Conservation (phyloP, 73 alveolate species). For the Blepharisma japonicum region DNA sequence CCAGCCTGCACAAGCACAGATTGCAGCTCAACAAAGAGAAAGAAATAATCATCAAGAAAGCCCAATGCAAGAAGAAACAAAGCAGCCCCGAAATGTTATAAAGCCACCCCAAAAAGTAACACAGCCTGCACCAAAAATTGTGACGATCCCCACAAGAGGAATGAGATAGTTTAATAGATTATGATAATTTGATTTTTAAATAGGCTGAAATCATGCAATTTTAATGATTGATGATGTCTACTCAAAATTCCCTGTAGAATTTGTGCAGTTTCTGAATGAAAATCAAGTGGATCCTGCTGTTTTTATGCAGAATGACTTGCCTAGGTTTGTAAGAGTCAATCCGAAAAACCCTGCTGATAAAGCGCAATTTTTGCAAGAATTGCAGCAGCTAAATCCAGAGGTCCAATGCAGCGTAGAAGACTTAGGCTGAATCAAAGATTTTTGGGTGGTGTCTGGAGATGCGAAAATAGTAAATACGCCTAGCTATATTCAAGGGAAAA, state of each 20-base stretch:
- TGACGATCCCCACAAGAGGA: neutral
- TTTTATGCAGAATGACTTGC: neutral
- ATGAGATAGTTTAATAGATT: neutral
- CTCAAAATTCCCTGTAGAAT: constrained; percentile 7
- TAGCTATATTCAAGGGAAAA: constrained; percentile 32
- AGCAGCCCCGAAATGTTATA: too few relatives aligned
- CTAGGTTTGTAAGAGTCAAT: neutral
- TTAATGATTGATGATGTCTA: neutral
- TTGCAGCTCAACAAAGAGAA: too few relatives aligned
- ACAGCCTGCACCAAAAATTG: too few relatives aligned
- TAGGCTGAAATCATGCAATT: neutral
- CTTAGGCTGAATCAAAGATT: constrained; percentile 22
- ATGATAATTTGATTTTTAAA: neutral
- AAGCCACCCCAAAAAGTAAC: too few relatives aligned
- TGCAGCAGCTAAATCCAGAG: neutral
- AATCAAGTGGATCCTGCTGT: neutral
- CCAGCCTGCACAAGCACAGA: too few relatives aligned
- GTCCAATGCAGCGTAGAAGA: constrained; percentile 17
- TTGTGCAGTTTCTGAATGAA: neutral
- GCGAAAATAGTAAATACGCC: constrained; percentile 30
- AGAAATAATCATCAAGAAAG: too few relatives aligned
- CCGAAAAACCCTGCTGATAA: neutral
- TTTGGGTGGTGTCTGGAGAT: constrained; percentile 34
- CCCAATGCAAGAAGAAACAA: too few relatives aligned
- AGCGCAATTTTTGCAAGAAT: neutral